Evolutionary conservation across 148 eudicot genomes (phyloP).

Genomic region (Chenopodium berlandieri): DNA sequence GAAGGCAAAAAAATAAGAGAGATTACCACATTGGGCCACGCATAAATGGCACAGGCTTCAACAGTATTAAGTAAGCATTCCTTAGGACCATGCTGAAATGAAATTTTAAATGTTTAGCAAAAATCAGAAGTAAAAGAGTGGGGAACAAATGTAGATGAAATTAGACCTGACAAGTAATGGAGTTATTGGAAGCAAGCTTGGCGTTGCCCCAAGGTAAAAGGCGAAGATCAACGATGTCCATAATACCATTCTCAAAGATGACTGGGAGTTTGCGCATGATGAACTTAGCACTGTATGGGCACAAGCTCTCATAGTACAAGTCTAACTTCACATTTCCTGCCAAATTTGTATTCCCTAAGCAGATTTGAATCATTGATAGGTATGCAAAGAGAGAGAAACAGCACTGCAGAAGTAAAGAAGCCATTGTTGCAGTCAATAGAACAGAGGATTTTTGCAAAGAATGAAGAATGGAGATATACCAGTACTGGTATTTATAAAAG

Average conservation of each 20-base stretch:
- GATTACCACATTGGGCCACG: conserved; percentile 77
- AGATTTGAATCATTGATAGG: conserved; percentile 18
- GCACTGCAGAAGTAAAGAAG: neutral
- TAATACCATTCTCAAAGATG: conserved; percentile 48
- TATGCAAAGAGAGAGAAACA: conserved; percentile 12
- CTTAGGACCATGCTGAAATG: conserved; percentile 82
- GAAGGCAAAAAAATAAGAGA: neutral
- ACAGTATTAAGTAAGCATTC: conserved; percentile 81
- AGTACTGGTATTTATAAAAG: neutral
- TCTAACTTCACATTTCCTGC: conserved; percentile 39
- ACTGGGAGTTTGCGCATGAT: conserved; percentile 37
- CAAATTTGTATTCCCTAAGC: conserved; percentile 21
- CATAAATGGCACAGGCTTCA: conserved; percentile 86
- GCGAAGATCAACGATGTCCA: conserved; percentile 50
- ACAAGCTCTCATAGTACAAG: conserved; percentile 61
- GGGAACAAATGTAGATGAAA: neutral
- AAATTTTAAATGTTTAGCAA: conserved; percentile 27
- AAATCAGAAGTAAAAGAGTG: neutral
- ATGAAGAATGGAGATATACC: neutral
- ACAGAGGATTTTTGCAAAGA: neutral
- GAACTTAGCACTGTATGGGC: conserved; percentile 60
- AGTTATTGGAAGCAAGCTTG: conserved; percentile 31
- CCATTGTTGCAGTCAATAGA: conserved; percentile 6
- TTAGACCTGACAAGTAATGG: conserved; percentile 67
- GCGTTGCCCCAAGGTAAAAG: conserved; percentile 82